These are phyloP conservation scores for Mycena floridula DNA, from an alignment of 768 basidiomycete genomes.

Conservation along the genomic window DNA sequence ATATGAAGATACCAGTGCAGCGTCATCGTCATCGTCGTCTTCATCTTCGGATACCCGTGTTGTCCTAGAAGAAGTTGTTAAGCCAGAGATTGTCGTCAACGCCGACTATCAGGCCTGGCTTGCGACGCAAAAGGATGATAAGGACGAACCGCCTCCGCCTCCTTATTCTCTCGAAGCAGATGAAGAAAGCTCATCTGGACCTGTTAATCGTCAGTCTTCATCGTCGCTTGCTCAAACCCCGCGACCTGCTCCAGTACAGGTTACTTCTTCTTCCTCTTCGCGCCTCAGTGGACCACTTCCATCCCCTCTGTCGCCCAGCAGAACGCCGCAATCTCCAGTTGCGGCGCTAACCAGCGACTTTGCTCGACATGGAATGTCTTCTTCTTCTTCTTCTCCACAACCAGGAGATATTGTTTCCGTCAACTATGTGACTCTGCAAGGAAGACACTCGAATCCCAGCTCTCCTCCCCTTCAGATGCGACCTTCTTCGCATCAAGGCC, in stretches of 20 bases:
- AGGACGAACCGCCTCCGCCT: constrained; percentile 57
- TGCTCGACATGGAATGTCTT: no score
- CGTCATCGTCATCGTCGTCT: constrained; percentile 25
- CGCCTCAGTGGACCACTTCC: not conserved
- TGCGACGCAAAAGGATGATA: constrained; percentile 31
- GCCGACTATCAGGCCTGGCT: constrained; percentile 44
- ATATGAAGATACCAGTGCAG: constrained; percentile 38
- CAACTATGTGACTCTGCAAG: no score
- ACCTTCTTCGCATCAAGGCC: no score
- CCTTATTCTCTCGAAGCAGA: constrained; percentile 61
- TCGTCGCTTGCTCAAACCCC: constrained; percentile 2
- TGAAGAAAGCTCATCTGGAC: not conserved
- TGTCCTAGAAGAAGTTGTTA: constrained; percentile 8
- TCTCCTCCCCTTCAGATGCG: no score
- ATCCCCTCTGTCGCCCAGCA: not conserved
- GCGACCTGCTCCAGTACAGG: constrained; percentile 4
- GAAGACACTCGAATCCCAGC: no score
- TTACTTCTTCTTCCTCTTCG: constrained; percentile 4
- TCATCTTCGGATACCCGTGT: constrained; percentile 23
- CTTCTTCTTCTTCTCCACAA: no score
- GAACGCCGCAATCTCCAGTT: not conserved
- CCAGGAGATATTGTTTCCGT: no score
- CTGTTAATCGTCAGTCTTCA: not conserved
- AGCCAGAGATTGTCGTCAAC: constrained; percentile 19
- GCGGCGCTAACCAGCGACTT: not conserved